These are phyloP conservation scores for Stygiomarasmius scandens DNA, from an alignment of 1,284 basidiomycete species.

Conservation along the genomic window DNA sequence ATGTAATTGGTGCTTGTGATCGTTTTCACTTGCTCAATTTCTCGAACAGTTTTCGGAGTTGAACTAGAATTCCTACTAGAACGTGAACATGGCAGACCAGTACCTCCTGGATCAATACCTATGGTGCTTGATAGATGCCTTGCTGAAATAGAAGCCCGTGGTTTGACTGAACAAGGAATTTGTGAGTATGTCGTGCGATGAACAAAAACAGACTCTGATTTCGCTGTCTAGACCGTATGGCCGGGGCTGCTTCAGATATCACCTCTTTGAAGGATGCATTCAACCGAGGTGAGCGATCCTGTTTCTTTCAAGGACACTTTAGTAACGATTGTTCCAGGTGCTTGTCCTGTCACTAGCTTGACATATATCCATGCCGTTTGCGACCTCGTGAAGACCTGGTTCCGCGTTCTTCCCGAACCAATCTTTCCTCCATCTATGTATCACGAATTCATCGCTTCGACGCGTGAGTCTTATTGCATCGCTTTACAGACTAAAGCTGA, in stretches of 20 bases:
- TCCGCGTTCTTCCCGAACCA: constrained; percentile 77
- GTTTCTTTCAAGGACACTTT: not conserved
- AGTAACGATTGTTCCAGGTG: constrained; percentile 39
- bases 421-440: constrained; percentile 75
- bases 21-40: constrained; percentile 8
- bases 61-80: constrained; percentile 68
- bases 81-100: constrained; percentile 58
- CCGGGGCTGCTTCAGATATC: constrained; percentile 75
- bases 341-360: constrained; percentile 55
- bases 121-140: constrained; percentile 66
- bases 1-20: constrained; percentile 25
- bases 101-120: constrained; percentile 62
- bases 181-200: constrained; percentile 52
- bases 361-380: constrained; percentile 82
- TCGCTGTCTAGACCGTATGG: constrained; percentile 65
- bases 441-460: constrained; percentile 66
- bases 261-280: constrained; percentile 70
- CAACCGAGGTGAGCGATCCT: constrained; percentile 56
- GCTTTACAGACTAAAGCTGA: not conserved
- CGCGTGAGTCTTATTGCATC: constrained; percentile 49
- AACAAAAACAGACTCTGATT: not conserved
- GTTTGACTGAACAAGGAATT: constrained; percentile 78
- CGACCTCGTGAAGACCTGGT: constrained; percentile 82
- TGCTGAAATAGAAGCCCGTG: constrained; percentile 70
- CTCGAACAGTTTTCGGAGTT: constrained; percentile 70